A percentile compares a stretch with the other conserved stretches of the same genome.
These are phyloP conservation scores for Bipolaris cookei DNA, from an alignment of 2,329 filamentous ascomycete genomes.

Conservation along the genomic window DNA sequence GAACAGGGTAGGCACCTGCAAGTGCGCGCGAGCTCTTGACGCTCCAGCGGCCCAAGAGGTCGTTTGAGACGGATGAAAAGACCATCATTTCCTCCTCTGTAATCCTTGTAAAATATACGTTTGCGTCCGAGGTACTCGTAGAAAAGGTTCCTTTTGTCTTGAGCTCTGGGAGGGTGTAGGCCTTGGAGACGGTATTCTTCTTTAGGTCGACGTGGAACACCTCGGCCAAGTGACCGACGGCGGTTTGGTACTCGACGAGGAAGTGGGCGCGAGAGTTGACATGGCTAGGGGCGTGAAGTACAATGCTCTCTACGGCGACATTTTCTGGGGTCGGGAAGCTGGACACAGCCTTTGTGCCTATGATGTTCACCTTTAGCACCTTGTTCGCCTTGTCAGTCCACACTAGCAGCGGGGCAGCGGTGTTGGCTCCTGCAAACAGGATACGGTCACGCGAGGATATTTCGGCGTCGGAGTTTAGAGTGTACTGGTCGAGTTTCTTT, in stretches of 20 bases:
- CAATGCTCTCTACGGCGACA: conserved; percentile 58
- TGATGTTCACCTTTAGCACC: conserved; percentile 73
- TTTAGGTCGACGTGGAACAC: conserved; percentile 83
- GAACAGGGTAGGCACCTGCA: conserved; percentile 56
- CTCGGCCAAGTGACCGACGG: conserved; percentile 76
- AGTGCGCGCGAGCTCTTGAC: conserved; percentile 54
- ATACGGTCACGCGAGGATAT: conserved; percentile 69
- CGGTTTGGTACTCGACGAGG: conserved; percentile 78
- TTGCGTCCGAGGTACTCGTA: conserved; percentile 75
- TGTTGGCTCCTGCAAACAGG: conserved; percentile 77
- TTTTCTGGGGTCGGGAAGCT: conserved; percentile 53
- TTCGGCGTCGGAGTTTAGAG: conserved; percentile 75
- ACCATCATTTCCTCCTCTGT: conserved; percentile 76
- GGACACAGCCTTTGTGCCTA: conserved; percentile 58
- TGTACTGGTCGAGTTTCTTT: conserved; percentile 72
- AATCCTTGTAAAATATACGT: conserved; percentile 87
- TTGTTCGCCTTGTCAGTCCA: conserved; percentile 71
- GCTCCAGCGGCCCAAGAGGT: conserved; percentile 76
- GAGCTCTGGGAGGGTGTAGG: conserved; percentile 78
- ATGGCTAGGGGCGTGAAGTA: conserved; percentile 75
- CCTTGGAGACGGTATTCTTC: conserved; percentile 71
- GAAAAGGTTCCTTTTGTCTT: conserved; percentile 77
- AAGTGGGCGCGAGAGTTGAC: conserved; percentile 79
- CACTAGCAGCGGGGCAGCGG: conserved; percentile 73
- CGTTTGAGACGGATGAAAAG: conserved; percentile 77